Base-by-base conservation (phyloP, 2,329 filamentous ascomycete genomes). In the Neonectria neomacrospora region DNA sequence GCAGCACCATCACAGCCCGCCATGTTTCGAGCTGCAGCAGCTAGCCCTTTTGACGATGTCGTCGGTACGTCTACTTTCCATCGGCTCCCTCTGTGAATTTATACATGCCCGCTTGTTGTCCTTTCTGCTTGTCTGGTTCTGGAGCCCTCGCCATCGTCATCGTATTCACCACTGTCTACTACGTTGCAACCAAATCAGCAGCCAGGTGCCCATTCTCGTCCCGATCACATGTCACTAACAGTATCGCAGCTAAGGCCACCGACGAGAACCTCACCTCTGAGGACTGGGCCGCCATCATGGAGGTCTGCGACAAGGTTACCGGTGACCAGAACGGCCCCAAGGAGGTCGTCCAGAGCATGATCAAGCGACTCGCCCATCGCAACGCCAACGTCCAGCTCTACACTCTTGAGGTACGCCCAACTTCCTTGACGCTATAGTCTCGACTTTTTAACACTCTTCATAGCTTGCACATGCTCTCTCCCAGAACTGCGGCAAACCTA, bases 361-460 rank as follows among this genome's bases (percentile, higher is more conserved):
- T 97, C 80, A 96, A 95, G 82, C 87, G 94, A 44, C 85, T 97
- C 58, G 93, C 94, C 60, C 94, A 97, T 79, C 90, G 94, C 71
- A 97, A 97, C 79, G 94, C 94, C 67, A 97, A 97, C 78, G 94
- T 97, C 26, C 94, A 97, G 80, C 88, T 97, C 20, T 97, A 97
- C 79, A 97, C 94, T 12, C 88, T 97, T 64, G 93, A 96, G 85
- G 90, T 92, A 75, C 12, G n/a, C n/a, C 3, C 32, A 5, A n/a
- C 47, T 81, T 73, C 18, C 16, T n/a, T 7, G 30, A 52, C 32
- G 26, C 57, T 41, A 10, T 23, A 3, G 14, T 20, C 28, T 16
- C 10, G 2, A 4, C 23, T n/a, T 61, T 39, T 56, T 71, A 32
- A 71, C 30, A 44, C 11, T 48, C 11, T 48, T 16, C 22, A 37